These are phyloP conservation scores for Ceratocystis cubensis DNA, from an alignment of 2,329 filamentous ascomycete species.

Conservation along the genomic window DNA sequence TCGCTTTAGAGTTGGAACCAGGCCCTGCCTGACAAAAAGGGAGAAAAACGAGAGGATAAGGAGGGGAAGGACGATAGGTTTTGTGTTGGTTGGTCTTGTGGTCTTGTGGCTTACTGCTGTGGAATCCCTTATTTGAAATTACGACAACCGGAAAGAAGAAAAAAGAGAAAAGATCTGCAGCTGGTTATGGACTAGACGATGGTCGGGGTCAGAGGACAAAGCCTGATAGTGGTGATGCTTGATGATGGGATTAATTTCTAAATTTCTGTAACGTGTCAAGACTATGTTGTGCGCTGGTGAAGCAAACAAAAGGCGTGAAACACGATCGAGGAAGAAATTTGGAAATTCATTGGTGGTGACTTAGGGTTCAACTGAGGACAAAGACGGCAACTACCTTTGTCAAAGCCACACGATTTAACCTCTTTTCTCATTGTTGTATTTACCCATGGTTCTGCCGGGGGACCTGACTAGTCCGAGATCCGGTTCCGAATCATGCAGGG, in stretches of 20 bases:
- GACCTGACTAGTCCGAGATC: constrained; percentile 3
- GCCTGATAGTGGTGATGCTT: neutral
- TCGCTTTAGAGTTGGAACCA: neutral
- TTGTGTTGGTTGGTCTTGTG: neutral
- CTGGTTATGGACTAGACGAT: neutral
- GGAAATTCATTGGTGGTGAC: neutral
- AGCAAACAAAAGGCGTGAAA: neutral
- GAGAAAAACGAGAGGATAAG: neutral
- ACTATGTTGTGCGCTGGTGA: neutral
- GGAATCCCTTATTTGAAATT: constrained; percentile 4
- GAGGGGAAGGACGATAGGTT: neutral
- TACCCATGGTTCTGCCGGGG: neutral
- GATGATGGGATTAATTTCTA: neutral
- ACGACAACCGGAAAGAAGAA: neutral
- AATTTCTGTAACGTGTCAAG: neutral
- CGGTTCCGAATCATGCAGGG: neutral
- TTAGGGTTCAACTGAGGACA: neutral
- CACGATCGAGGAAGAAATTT: neutral
- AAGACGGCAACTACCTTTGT: no score
- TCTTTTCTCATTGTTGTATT: neutral
- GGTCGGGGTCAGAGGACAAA: neutral
- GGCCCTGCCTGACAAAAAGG: neutral
- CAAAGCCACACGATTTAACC: no score
- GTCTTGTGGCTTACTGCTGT: neutral
- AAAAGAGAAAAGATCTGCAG: neutral